Conservation (phyloP, 192 early-diverging fungal genomes). For the Entophlyctis helioformis region DNA sequence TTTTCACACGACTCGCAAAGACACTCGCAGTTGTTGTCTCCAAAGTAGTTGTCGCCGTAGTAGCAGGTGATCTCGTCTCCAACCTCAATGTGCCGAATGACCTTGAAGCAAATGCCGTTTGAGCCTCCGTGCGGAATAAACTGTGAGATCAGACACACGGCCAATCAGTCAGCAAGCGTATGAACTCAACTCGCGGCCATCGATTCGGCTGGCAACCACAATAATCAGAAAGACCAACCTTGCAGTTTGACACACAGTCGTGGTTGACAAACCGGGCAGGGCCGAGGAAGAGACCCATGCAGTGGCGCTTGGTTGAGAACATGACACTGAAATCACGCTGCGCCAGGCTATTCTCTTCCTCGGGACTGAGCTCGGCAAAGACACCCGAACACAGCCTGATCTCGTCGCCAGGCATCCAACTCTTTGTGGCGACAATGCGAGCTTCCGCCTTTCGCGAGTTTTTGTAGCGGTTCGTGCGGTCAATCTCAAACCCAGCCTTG, state of each 20-base stretch:
- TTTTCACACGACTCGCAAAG: conserved; percentile 63
- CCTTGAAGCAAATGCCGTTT: conserved; percentile 53
- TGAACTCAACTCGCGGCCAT: not conserved
- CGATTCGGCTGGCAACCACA: not conserved
- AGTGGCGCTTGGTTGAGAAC: conserved; percentile 39
- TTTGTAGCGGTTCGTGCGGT: conserved; percentile 40
- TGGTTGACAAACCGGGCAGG: conserved; percentile 69
- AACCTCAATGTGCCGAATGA: conserved; percentile 43
- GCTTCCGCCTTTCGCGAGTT: conserved; percentile 35
- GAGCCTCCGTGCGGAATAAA: conserved; percentile 21
- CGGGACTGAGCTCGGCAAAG: conserved; percentile 32
- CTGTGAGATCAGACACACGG: conserved; percentile 1
- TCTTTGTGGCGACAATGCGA: conserved; percentile 28
- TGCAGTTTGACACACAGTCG: conserved; percentile 56
- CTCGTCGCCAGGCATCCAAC: conserved; percentile 36
- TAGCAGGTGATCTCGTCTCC: conserved; percentile 63
- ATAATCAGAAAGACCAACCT: conserved; percentile 25
- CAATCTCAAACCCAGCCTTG: conserved; percentile 52
- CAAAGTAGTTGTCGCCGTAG: conserved; percentile 61
- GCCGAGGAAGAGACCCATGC: conserved; percentile 52
- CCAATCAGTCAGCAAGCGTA: too few species aligned
- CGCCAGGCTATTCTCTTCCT: conserved; percentile 24
- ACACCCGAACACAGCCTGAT: conserved; percentile 33
- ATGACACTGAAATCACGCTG: conserved; percentile 59
- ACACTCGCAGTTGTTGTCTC: conserved; percentile 51